Conservation (phyloP, 2,329 filamentous ascomycete genomes). For the Calonectria multiphialidica region DNA sequence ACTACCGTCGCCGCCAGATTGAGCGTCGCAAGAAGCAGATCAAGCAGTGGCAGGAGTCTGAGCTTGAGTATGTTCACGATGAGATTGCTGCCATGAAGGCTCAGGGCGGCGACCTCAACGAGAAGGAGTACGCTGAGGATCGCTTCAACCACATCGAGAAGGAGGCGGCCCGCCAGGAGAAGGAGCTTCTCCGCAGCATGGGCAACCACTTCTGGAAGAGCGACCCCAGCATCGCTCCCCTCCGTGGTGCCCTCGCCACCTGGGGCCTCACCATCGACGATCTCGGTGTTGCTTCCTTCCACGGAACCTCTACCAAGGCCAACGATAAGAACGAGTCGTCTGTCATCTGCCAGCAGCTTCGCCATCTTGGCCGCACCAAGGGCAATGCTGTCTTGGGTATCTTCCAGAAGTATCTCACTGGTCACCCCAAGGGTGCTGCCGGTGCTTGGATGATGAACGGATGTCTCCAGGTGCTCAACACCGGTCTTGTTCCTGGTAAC, state of each 20-base stretch:
- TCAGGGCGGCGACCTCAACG: slow-evolving; percentile 79
- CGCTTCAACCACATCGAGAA: slow-evolving; percentile 88
- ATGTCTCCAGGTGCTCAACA: slow-evolving; percentile 94
- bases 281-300: slow-evolving; percentile 95
- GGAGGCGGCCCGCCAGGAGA: slow-evolving; percentile 89
- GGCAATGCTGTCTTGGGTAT: slow-evolving; percentile 96
- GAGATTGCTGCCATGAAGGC: slow-evolving; percentile 93
- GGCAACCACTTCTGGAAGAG: slow-evolving; percentile 99
- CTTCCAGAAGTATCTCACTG: slow-evolving; percentile 99
- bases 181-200: slow-evolving; percentile 90
- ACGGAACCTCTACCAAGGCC: slow-evolving; percentile 97
- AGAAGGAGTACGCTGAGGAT: slow-evolving; percentile 87
- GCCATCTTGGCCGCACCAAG: slow-evolving; percentile 94
- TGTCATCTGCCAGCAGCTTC: slow-evolving; percentile 95
- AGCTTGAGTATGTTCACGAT: slow-evolving; percentile 92
- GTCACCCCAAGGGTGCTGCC: slow-evolving; percentile 98
- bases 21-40: slow-evolving; percentile 95
- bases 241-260: slow-evolving; percentile 94
- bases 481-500: slow-evolving; percentile 94
- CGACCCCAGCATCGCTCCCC: slow-evolving; percentile 91
- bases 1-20: slow-evolving; percentile 95
- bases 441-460: slow-evolving; percentile 99
- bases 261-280: slow-evolving; percentile 99
- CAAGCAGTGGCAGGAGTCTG: slow-evolving; percentile 95
- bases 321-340: slow-evolving; percentile 99